Evolutionary conservation across 345 rosid genomes (phyloP), one percentile per base, ranked within the genome.

Genomic region (Euphorbia tirucalli): DNA sequence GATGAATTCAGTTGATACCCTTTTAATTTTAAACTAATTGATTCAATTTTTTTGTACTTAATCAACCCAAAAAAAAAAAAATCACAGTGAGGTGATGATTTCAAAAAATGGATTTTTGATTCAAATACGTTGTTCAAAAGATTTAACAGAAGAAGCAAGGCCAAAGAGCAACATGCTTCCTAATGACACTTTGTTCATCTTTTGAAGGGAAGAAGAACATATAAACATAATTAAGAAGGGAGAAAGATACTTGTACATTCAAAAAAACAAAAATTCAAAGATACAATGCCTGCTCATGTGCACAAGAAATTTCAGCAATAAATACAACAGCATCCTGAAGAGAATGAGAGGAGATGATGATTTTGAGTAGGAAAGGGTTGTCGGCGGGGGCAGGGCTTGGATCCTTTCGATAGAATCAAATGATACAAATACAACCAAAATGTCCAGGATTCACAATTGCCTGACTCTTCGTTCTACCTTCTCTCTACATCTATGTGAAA

Each of bases 371-470:
- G 2, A 66, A 18, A 48, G 48, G 21, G 39, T 11, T 21, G 37
- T 16, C 41, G 44, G 39, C 37, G 25, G n/a, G 54, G 31, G 61
- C 21, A 46, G 18, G 16, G 44, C 6, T 55, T 16, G 44, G 11
- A 10, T 2, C 9, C 44, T 2, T 41, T 41, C 44, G 9, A 41
- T 10, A 41, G 49, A 57, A 48, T 24, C 27, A 11, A 3, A 21
- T n/a, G n/a, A n/a, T n/a, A n/a, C n/a, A 56, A n/a, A 9, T 14
- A 56, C 37, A 56, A 16, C 0, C 2, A 14, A 69, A 57, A 15
- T 31, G 49, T 61, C 13, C 59, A 24, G 35, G 43, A 54, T 55
- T 28, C 76, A 65, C 27, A 9, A 32, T 66, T 64, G 43, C 30
- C 16, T 46, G 16, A 4, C 44, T 41, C 44, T 31, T 46, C 22